These are phyloP conservation scores for Cardamine occulta DNA, from an alignment of 345 rosid species.

Conservation along the genomic window DNA sequence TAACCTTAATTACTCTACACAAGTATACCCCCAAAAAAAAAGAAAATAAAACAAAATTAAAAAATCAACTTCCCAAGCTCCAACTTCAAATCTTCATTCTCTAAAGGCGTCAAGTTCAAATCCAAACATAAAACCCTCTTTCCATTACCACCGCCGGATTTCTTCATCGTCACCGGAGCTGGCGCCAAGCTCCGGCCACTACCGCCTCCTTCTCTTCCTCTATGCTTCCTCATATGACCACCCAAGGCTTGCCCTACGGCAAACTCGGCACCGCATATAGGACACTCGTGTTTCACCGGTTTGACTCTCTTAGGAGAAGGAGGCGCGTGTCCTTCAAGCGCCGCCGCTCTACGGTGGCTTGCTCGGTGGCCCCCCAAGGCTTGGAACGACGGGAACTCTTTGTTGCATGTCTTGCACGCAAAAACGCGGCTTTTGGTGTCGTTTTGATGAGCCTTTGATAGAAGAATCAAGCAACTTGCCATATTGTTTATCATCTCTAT, in stretches of 20 bases:
- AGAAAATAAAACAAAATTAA: conserved; percentile 2
- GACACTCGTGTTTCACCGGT: conserved; percentile 76
- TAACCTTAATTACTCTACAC: conserved; percentile 29
- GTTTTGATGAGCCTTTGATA: conserved; percentile 52
- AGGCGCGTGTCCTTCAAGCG: conserved; percentile 38
- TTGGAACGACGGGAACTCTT: conserved; percentile 74
- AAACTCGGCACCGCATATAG: conserved; percentile 85
- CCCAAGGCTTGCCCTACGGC: conserved; percentile 89
- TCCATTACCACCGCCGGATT: conserved; percentile 48
- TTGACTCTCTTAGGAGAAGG: conserved; percentile 57
- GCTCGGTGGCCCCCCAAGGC: conserved; percentile 95
- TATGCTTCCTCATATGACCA: conserved; percentile 95
- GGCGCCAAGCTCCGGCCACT: conserved; percentile 42
- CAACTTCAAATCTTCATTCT: conserved; percentile 61
- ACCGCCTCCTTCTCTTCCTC: conserved; percentile 37
- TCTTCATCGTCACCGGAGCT: conserved; percentile 61
- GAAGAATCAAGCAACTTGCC: conserved; percentile 70
- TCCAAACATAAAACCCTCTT: conserved; percentile 65
- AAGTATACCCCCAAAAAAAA: conserved; percentile 22
- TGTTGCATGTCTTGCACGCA: conserved; percentile 87
- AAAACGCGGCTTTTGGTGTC: conserved; percentile 50
- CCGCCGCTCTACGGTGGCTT: conserved; percentile 71
- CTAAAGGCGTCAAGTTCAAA: conserved; percentile 66
- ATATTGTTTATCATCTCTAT: conserved; percentile 51
- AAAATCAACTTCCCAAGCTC: conserved; percentile 54